Evolutionary conservation across 305 asterid species (phyloP).

Genomic region (Fraxinus sp.): DNA sequence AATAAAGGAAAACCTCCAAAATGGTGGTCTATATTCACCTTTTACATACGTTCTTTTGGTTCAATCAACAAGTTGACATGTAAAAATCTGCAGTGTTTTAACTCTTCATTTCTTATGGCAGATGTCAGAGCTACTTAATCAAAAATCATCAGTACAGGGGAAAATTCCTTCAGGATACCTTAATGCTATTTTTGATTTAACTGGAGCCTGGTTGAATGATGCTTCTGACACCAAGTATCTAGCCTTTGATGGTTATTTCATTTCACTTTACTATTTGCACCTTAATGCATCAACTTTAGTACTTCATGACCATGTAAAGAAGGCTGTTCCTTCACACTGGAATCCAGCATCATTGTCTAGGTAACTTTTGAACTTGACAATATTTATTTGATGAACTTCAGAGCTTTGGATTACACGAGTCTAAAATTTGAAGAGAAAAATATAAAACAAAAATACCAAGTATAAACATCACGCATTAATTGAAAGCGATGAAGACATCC

Average conservation of each 20-base stretch:
- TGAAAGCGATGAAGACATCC: not conserved
- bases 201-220: conserved; percentile 93
- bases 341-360: conserved; percentile 89
- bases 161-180: conserved; percentile 91
- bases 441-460: not conserved
- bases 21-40: not conserved
- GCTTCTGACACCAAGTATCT: conserved; percentile 76
- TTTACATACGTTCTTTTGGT: not conserved
- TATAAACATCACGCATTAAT: not conserved
- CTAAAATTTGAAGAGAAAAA: not conserved
- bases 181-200: conserved; percentile 84
- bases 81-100: not conserved
- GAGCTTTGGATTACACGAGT: not conserved
- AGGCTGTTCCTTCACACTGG: conserved; percentile 91
- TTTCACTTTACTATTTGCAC: conserved; percentile 82
- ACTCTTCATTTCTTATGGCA: conserved; percentile 35
- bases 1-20: not conserved
- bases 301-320: conserved; percentile 87
- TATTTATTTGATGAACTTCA: not conserved
- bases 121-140: conserved; percentile 97
- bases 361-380: conserved; percentile 34
- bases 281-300: conserved; percentile 78
- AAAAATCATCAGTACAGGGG: conserved; percentile 77
- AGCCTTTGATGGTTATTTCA: conserved; percentile 91
- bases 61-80: not conserved